These are phyloP conservation scores for Heracleum sosnowskyi DNA, from an alignment of 129 eudicot genomes.

Conservation along the genomic window DNA sequence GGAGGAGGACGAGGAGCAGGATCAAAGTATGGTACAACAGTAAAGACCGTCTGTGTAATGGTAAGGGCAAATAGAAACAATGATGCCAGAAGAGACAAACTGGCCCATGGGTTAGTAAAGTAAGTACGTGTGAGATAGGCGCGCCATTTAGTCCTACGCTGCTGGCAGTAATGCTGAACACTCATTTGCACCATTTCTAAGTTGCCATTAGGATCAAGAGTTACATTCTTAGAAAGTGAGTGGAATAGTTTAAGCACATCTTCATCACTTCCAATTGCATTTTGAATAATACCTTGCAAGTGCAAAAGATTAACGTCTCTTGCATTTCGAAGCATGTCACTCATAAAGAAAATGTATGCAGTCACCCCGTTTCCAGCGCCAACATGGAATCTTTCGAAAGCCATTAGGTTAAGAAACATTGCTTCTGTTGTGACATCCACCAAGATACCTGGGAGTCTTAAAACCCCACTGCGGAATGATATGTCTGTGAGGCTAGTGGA, in stretches of 20 bases:
- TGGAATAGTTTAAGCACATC: slow-evolving; percentile 20
- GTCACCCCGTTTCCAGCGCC: slow-evolving; percentile 37
- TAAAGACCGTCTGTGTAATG: slow-evolving; percentile 16
- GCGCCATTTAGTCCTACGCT: slow-evolving; percentile 20
- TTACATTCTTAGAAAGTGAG: slow-evolving; percentile 19
- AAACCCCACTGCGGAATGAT: slow-evolving; percentile 37
- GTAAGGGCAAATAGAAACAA: slow-evolving; percentile 24
- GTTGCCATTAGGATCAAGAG: slow-evolving; percentile 16
- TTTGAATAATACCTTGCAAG: slow-evolving; percentile 13
- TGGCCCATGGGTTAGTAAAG: slow-evolving; percentile 28
- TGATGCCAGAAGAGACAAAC: slow-evolving; percentile 18
- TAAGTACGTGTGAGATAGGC: slow-evolving; percentile 23
- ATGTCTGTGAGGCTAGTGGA: slow-evolving; percentile 49
- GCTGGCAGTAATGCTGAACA: slow-evolving; percentile 14
- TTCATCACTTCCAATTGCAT: slow-evolving; percentile 23
- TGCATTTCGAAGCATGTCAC: slow-evolving; percentile 13
- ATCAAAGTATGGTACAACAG: too few species aligned
- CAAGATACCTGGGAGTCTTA: slow-evolving; percentile 40
- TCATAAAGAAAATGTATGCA: slow-evolving; percentile 26
- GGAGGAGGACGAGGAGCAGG: too few species aligned
- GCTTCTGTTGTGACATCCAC: slow-evolving; percentile 54
- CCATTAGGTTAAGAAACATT: slow-evolving; percentile 46
- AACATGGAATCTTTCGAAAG: slow-evolving; percentile 62
- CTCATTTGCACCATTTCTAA: not conserved
- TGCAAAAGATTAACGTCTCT: slow-evolving; percentile 23